Evolutionary conservation across 2,329 filamentous ascomycete genomes (phyloP), one percentile per base, ranked within the genome.

Genomic region (Cladosporium sp.): DNA sequence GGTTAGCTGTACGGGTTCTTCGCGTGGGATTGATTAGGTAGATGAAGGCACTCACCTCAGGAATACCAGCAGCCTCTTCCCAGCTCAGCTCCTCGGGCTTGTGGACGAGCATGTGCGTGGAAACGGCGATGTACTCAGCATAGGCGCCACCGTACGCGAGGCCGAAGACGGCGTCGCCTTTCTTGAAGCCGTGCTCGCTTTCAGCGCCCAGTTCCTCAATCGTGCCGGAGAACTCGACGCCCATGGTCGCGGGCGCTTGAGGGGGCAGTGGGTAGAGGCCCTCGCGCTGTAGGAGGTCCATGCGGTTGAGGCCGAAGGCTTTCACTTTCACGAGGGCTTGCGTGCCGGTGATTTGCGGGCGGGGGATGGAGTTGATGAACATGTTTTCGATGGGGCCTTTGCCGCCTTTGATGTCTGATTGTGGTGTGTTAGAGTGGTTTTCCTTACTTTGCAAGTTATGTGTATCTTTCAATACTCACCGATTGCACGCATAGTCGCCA

Each of bases 101-200:
- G 70, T 84, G 85, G 30, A 96, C 76, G 36, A 95, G 78, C 88
- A 92, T 95, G 62, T 84, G 80, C 44, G 83, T 82, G 63, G 79
- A 83, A 4, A 89, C 86, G 42, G 82, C 81, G 60, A 95, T 82
- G 71, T 86, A 92, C 73, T 95, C 88, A 22, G 90, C 90, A 68
- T 96, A 95, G 0, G 90, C 90, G 65, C 77, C 91, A 56, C 92
- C 90, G 71, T 96, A 95, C 3, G 89, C 88, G 12, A 96, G 77
- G 0, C 92, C 91, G 65, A 97, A 92, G 5, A 96, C 90, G 58
- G 85, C 85, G 65, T 95, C 89, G 37, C 89, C 89, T 34, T 74
- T 69, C 50, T 82, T 80, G 69, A 95, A 91, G 40, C 71, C 71
- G 43, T 73, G 70, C 58, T 82, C 71, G 15, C 66, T 69, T 6